Conservation (phyloP, 805 yeast genomes). For the Saccharomycopsis capsularis region DNA sequence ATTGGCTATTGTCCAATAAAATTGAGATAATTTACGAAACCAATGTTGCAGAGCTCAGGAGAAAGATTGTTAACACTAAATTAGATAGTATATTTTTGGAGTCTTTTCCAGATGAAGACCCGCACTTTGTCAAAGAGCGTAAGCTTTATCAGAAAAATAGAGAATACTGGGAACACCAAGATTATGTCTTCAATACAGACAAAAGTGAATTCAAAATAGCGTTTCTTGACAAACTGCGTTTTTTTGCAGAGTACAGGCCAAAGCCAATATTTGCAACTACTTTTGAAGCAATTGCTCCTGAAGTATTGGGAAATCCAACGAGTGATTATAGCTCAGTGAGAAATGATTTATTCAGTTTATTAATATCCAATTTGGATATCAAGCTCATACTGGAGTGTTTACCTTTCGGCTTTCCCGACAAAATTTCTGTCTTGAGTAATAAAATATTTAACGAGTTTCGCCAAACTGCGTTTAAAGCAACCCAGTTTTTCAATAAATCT, state of each 20-base stretch:
- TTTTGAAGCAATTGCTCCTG: background rate
- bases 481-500: too few species aligned
- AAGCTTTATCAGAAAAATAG: background rate
- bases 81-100: background rate
- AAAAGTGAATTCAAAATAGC: background rate
- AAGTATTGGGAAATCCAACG: background rate
- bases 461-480: too few species aligned
- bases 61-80: background rate
- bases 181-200: background rate
- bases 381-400: background rate
- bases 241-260: background rate
- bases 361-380: background rate
- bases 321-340: too few species aligned
- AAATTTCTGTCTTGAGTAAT: too few species aligned
- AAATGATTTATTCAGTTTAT: too few species aligned
- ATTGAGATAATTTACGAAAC: background rate
- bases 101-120: background rate
- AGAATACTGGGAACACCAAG: background rate
- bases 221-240: background rate
- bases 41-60: background rate
- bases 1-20: conserved; percentile 1
- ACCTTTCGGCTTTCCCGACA: too few species aligned
- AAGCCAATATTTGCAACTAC: background rate
- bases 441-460: too few species aligned
- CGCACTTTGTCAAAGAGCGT: background rate